Conservation (phyloP, 2,329 filamentous ascomycete genomes). For the Neoscytalidium dimidiatum region DNA sequence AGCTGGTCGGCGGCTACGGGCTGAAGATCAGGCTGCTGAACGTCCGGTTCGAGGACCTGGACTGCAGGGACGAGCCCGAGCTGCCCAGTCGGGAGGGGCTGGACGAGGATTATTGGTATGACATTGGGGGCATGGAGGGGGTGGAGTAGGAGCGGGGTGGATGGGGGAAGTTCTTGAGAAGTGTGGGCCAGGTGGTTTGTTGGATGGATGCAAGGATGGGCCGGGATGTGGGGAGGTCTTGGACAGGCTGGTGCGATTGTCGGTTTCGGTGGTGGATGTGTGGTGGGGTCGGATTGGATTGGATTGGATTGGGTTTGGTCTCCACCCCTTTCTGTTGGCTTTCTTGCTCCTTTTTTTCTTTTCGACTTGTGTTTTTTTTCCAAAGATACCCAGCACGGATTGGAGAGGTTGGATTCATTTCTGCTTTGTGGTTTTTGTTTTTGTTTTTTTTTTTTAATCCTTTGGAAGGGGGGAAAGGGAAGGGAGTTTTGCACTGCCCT, state of each 20-base stretch:
- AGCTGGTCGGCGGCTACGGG: constrained; percentile 84
- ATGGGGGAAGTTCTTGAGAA: neutral
- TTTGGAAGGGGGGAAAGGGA: neutral
- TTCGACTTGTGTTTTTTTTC: neutral
- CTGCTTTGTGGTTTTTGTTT: neutral
- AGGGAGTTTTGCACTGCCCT: too few species aligned
- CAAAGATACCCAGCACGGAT: neutral
- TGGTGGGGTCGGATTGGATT: neutral
- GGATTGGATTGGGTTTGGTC: neutral
- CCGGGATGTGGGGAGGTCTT: neutral
- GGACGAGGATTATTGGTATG: constrained; percentile 93
- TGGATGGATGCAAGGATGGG: neutral
- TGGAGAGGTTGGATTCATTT: neutral
- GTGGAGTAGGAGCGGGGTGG: neutral
- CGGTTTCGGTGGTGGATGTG: too few species aligned
- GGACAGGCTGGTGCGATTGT: neutral
- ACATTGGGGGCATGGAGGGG: constrained; percentile 48
- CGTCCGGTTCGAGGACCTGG: constrained; percentile 80
- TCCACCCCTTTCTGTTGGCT: neutral
- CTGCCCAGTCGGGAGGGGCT: constrained; percentile 82
- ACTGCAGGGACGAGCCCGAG: constrained; percentile 62
- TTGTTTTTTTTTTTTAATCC: neutral
- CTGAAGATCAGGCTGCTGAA: constrained; percentile 91
- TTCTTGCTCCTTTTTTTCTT: neutral
- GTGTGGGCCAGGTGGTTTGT: too few species aligned